Base-by-base conservation (phyloP, 176 grass and related monocot genomes). In the Oryza glaberrima region DNA sequence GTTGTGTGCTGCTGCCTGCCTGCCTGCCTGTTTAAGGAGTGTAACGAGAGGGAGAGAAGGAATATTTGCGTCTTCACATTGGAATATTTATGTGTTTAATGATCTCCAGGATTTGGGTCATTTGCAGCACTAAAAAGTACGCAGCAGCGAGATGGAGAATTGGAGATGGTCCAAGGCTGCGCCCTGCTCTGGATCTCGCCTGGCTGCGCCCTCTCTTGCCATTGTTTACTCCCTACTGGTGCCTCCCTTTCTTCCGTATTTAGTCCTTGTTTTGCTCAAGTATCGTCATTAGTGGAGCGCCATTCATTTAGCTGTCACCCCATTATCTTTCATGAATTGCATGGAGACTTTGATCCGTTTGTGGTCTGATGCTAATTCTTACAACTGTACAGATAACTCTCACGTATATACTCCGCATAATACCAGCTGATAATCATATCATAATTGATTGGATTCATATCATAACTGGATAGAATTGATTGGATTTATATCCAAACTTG, bases 51-150 rank as follows among this genome's bases (percentile, higher is more conserved):
- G 2, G 70, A 15, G 10, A 45, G 14, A 28, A 23, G 20, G 54
- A 72, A 49, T 86, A 80, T 66, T 45, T 74, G 69, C 51, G 63
- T 38, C 75, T 58, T 73, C 54, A 48, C 20, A 9, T 40, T 15
- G 54, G 52, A 63, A 36, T 74, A 71, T 44, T 49, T 9, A 3
- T 8, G 36, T 56, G 61, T 82, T 77, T 16, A 73, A 69, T 69
- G 17, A 74, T 88, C 67, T 70, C 4, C 80, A 11, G 6, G 73
- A 63, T 82, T 64, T 72, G 54, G 54, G 78, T 49, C 68, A 83
- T 88, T 78, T 65, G 43, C 74, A 77, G 77, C 36, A 69, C 25
- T 81, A 20, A 81, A 69, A 54, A 23, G 43, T 32, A 32, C 30
- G 30, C 30, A 44, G 43, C 9, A 52, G 49, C 15, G 49, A 17